Base-by-base conservation (phyloP, 2,329 filamentous ascomycete genomes). In the Botrytis porri region DNA sequence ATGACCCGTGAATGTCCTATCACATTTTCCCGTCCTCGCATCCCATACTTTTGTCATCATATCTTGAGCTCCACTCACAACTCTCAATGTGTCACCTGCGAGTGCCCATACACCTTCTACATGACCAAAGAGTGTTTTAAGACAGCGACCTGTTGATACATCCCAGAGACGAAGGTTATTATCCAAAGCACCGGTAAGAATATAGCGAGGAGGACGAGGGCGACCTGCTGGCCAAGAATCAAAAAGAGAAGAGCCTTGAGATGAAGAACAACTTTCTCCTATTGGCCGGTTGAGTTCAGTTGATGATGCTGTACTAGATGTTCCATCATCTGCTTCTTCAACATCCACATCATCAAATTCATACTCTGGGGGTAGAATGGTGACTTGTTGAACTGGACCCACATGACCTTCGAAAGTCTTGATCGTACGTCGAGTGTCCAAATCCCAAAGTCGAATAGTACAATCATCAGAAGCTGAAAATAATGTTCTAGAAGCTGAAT, bases 1-100 rank as follows among this genome's bases (percentile, higher is more conserved):
- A 82, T 98, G 96, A 0, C 95, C 95, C 3, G 93, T 94, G 80
- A 97, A 95, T 4, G 95, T 98, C 66, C 94, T 87, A 81, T 98
- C 95, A 82, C 95, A 97, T 80, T 93, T 94, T 41, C 96, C 96
- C 1, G 93, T 95, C 73, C 94, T 86, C 25, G 95, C 93, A 83
- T 98, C 95, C 96, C 96, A 99, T 45, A 93, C 90, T 84, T 98
- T 98, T 78, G 97, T 93, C 89, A 95, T 97, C 60, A 93, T 91
- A 82, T 99, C 96, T 81, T 98, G 94, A 18, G 93, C 93, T 0
- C 95, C 95, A 29, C 92, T 94, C 22, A 98, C 94, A 25, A 97
- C 89, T 18, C 96, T 90, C 32, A 98, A 84, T 1, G 92, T 95
- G 82, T 98, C 95, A 4, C 93, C 95, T 0, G 93, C 93, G 4